Evolutionary conservation across 257 asterid species (phyloP).

Genomic region (Eucommia ulmoides): DNA sequence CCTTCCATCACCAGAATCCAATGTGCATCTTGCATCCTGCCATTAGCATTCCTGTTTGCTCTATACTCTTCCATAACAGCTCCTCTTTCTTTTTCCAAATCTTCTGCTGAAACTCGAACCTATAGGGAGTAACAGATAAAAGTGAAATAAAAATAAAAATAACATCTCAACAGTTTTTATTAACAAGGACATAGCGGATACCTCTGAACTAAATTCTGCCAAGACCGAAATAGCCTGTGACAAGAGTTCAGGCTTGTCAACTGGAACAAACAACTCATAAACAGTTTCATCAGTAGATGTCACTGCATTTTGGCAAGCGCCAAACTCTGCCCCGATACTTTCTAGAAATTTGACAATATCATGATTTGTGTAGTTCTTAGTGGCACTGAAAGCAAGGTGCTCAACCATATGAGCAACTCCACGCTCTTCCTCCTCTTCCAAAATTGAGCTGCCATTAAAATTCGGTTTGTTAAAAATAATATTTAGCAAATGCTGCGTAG

Average conservation of each 20-base stretch:
- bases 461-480: constrained; percentile 25
- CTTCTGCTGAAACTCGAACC: constrained; percentile 69
- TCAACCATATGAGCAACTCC: constrained; percentile 96
- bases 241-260: constrained; percentile 82
- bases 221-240: constrained; percentile 79
- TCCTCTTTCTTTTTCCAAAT: constrained; percentile 95
- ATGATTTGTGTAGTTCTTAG: constrained; percentile 77
- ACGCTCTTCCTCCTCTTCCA: constrained; percentile 96
- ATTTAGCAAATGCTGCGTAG: too few relatives aligned
- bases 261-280: constrained; percentile 84
- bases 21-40: constrained; percentile 96
- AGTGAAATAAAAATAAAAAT: not conserved
- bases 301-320: constrained; percentile 91
- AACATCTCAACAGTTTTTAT: too few relatives aligned
- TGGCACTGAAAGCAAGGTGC: constrained; percentile 97
- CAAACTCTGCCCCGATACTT: constrained; percentile 92
- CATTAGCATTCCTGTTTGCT: constrained; percentile 76
- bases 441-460: constrained; percentile 75
- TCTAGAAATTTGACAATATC: constrained; percentile 88
- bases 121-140: constrained; percentile 18
- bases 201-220: constrained; percentile 97
- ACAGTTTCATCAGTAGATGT: constrained; percentile 93
- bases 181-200: constrained; percentile 8
- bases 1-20: constrained; percentile 98
- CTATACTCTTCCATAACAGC: constrained; percentile 90